Evolutionary conservation across 768 basidiomycete genomes (phyloP), one percentile per base, ranked within the genome.

Genomic region (Mycena haematopus): DNA sequence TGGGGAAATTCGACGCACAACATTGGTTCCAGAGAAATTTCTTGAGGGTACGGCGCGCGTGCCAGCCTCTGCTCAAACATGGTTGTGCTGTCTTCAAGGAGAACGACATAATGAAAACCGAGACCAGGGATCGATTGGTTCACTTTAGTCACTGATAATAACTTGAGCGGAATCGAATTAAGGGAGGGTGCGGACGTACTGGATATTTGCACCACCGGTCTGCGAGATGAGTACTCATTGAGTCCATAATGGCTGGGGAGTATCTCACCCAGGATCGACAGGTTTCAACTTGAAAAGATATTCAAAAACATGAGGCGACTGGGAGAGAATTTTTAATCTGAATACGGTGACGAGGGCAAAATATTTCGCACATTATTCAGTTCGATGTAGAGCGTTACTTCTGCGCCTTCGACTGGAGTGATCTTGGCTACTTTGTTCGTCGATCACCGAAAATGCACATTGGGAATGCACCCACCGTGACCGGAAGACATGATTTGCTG

Each of bases 41-140:
- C 56, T 17, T 63, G 56, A 8, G 62, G 56, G n/a, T 54, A 58
- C 22, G 55, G 56, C 2, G 35, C 45, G 7, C 24, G 42, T 45
- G 31, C 7, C 6, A 63, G 25, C 25, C 40, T 19, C 5, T 38
- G 52, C 47, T 63, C 46, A 11, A 58, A 53, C 27, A 27, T 35
- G 22, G 47, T 49, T 21, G 38, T 49, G 33, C 62, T 52, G 31
- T 58, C 57, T 2, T n/a, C 57, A 9, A 8, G 62, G 10, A 63
- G 22, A 19, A 56, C 7, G 17, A 63, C 33, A 45, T 63, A 63
- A 15, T 58, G 25, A 36, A 63, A 58, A 15, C 62, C 62, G 22
- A n/a, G 45, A 21, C 56, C 62, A 9, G 52, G 5, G 1, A 54
- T 40, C 6, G 36, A 38, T n/a, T 42, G 36, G 52, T 58, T 58